Base-by-base conservation (phyloP, 2,329 filamentous ascomycete genomes). In the Botrytis cinerea region DNA sequence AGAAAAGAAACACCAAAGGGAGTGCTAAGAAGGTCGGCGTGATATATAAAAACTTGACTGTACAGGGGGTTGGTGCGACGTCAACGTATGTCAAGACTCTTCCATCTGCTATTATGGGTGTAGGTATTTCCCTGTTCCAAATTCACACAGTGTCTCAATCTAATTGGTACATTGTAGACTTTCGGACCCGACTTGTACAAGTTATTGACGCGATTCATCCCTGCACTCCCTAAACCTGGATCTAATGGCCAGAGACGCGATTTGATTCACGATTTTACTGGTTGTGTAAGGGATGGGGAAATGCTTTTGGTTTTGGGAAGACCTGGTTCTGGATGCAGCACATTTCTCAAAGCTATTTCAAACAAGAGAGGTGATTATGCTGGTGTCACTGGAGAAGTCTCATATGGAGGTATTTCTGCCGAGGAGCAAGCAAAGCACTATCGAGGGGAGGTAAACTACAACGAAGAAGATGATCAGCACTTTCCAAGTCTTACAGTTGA, bases 161-260 rank as follows among this genome's bases (percentile, higher is more conserved):
- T 73, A 61, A 75, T 64, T 59, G 54, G 16, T 72, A 25, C 5
- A n/a, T 59, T 63, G 14, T 68, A 80, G 79, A 94, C 92, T 0
- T 95, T 96, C 80, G 93, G 93, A 0, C 93, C 93, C 0, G 93
- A 95, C 81, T 83, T 95, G 1, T 95, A 93, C 80, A 86, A 84
- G 35, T 83, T 93, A 10, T 77, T 94, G 22, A 73, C 77, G 6
- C 74, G 77, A 43, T 78, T 80, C 46, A 77, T 81, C 28, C 77
- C 79, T 8, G 62, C 72, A 6, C 73, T 80, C 32, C 79, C 78
- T 18, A 73, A 74, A 45, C 75, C 75, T 35, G 79, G 79, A n/a
- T 66, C 75, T 22, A 45, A 74, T 38, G 75, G 75, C 20, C 73
- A 76, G 43, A 79, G 73, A 38, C 82, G 83, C 9, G 78, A 80